A percentile compares a stretch with the other conserved stretches of the same genome.
These are phyloP conservation scores for Ambrosia artemisiifolia DNA, from an alignment of 129 eudicot species.

Conservation along the genomic window DNA sequence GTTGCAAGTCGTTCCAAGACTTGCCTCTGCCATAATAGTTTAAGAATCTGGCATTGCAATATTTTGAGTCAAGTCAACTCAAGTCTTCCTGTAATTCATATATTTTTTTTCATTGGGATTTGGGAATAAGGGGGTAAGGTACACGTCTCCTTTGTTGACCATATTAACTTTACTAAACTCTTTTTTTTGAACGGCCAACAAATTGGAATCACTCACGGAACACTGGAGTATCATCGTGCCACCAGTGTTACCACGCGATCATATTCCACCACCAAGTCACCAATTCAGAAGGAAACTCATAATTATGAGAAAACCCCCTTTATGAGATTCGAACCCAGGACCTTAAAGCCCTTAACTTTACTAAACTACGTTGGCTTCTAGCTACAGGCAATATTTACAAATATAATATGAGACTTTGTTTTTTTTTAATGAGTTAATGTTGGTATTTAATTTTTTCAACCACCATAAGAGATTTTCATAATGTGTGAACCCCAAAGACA, in stretches of 20 bases:
- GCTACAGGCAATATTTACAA: background rate
- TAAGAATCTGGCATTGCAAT: too few species aligned
- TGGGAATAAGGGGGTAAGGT: background rate
- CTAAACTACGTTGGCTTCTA: constrained; percentile 5
- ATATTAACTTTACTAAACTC: background rate
- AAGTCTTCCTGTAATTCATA: background rate
- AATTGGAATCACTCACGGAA: too few species aligned
- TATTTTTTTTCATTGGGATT: background rate
- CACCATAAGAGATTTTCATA: background rate
- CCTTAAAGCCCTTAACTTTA: too few species aligned
- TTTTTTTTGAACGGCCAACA: too few species aligned
- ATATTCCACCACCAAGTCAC: too few species aligned
- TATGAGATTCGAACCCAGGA: too few species aligned
- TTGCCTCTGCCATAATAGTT: too few species aligned
- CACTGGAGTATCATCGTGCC: too few species aligned
- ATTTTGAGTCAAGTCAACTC: background rate
- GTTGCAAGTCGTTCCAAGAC: too few species aligned
- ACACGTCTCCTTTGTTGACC: background rate
- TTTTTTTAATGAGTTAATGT: background rate
- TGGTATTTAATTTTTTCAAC: background rate
- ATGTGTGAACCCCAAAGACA: background rate
- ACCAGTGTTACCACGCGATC: too few species aligned
- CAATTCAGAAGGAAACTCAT: too few species aligned
- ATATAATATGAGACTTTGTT: background rate
- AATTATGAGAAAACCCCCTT: too few species aligned